phyloP scores from a whole-genome alignment of 2,329 filamentous ascomycete genomes.

The Capronia epimyces region DNA sequence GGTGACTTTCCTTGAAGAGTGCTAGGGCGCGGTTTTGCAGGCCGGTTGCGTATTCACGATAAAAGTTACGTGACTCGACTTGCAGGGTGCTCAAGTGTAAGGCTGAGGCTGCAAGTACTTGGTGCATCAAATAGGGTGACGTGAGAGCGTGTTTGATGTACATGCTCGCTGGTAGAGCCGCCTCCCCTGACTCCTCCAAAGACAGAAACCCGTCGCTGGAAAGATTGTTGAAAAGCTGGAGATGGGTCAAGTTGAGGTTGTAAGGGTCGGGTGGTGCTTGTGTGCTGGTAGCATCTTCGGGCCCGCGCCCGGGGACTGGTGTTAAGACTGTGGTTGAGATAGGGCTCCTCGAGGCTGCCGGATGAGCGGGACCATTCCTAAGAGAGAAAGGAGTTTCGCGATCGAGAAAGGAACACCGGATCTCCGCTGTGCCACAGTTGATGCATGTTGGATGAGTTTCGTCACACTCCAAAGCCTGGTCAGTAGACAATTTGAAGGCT shows the following conservation, averaged over 20 bases:
- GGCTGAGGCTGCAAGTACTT: slow-evolving; percentile 29
- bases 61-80: slow-evolving; percentile 7
- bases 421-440: slow-evolving; percentile 31
- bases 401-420: slow-evolving; percentile 21
- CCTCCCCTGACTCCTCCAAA: slow-evolving; percentile 28
- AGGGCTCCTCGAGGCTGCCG: background rate
- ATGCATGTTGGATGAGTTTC: slow-evolving; percentile 34
- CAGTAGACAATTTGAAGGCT: slow-evolving; percentile 24
- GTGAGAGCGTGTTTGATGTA: slow-evolving; percentile 33
- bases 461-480: slow-evolving; percentile 30
- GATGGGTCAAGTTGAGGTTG: slow-evolving; percentile 32
- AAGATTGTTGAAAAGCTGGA: slow-evolving; percentile 32
- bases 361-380: background rate
- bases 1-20: slow-evolving; percentile 19
- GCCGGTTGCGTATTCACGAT: slow-evolving; percentile 20
- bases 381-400: background rate
- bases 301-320: background rate
- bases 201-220: slow-evolving; percentile 15
- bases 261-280: slow-evolving; percentile 1
- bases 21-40: slow-evolving; percentile 22
- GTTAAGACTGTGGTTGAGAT: background rate
- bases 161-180: slow-evolving; percentile 2
- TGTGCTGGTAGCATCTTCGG: background rate
- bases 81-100: slow-evolving; percentile 38
- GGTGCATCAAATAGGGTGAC: slow-evolving; percentile 28